Evolutionary conservation across 805 yeast genomes (phyloP).

Genomic region (Zygosaccharomyces rouxii): DNA sequence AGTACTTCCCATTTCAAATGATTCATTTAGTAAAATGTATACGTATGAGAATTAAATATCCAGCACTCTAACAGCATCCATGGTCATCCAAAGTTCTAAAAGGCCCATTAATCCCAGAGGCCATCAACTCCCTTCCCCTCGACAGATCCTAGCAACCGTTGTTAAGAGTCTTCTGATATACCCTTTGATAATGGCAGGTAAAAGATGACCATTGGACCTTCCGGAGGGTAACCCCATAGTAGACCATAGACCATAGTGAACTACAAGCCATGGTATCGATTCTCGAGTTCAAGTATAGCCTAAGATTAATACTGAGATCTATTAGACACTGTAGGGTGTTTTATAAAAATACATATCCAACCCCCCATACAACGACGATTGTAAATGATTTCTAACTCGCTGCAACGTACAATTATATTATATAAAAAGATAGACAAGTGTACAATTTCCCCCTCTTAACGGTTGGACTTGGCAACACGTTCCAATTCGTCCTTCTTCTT

Average conservation of each 20-base stretch:
- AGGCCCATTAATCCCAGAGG: neutral
- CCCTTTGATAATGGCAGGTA: neutral
- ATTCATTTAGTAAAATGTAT: neutral
- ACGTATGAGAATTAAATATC: neutral
- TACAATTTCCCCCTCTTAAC: slow-evolving; percentile 53
- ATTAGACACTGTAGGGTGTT: slow-evolving; percentile 1
- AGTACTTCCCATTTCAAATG: no score
- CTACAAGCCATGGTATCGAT: no score
- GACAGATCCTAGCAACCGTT: neutral
- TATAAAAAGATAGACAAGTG: slow-evolving; percentile 22
- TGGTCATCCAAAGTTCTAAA: neutral
- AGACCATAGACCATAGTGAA: neutral
- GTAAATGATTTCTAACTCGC: slow-evolving; percentile 5
- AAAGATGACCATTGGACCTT: neutral
- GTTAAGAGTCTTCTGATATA: neutral
- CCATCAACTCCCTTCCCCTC: neutral
- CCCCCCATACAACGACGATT: slow-evolving; percentile 1
- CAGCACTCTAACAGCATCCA: neutral
- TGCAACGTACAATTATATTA: slow-evolving; percentile 15
- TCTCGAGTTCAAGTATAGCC: no score
- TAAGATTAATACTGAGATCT: neutral
- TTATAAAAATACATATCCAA: neutral
- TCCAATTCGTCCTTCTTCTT: slow-evolving; percentile 99
- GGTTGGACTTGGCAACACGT: slow-evolving; percentile 99
- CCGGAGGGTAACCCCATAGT: neutral